Conservation (phyloP, 163 green algal species). For the Scenedesmus sp. region DNA sequence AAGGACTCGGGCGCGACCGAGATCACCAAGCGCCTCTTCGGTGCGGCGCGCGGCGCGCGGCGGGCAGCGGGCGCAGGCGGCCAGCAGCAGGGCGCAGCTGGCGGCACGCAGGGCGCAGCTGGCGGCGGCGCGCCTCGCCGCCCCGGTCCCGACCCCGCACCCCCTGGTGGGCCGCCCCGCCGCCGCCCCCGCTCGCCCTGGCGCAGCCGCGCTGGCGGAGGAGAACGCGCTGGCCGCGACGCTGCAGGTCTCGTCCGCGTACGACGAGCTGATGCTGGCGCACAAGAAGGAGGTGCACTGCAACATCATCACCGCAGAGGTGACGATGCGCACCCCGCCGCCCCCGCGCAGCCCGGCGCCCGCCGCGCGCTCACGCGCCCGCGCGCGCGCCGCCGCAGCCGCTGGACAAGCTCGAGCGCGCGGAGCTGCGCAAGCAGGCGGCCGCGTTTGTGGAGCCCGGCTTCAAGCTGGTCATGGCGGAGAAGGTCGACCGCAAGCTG, state of each 20-base stretch:
- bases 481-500: constrained; percentile 66
- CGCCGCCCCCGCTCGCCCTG: not conserved
- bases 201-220: constrained; percentile 60
- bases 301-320: constrained; percentile 65
- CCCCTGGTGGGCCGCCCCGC: too few species aligned
- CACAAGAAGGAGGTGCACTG: constrained; percentile 74
- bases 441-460: constrained; percentile 61
- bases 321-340: too few species aligned
- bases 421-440: constrained; percentile 64
- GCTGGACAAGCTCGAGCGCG: constrained; percentile 66
- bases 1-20: constrained; percentile 53
- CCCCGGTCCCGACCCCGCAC: too few species aligned
- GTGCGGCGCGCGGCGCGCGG: constrained; percentile 37
- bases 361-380: too few species aligned
- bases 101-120: too few species aligned
- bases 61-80: not conserved
- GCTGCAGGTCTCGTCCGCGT: constrained; percentile 55
- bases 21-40: constrained; percentile 64
- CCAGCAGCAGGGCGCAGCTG: not conserved
- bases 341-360: too few species aligned
- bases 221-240: constrained; percentile 65
- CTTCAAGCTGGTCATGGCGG: constrained; percentile 68
- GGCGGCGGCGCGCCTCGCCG: too few species aligned
- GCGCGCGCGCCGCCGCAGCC: too few species aligned
- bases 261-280: constrained; percentile 67